A percentile compares a stretch with the other conserved stretches of the same genome.
Evolutionary conservation across 2,329 filamentous ascomycete genomes (phyloP).

Genomic region (Fusarium pseudonygamai): DNA sequence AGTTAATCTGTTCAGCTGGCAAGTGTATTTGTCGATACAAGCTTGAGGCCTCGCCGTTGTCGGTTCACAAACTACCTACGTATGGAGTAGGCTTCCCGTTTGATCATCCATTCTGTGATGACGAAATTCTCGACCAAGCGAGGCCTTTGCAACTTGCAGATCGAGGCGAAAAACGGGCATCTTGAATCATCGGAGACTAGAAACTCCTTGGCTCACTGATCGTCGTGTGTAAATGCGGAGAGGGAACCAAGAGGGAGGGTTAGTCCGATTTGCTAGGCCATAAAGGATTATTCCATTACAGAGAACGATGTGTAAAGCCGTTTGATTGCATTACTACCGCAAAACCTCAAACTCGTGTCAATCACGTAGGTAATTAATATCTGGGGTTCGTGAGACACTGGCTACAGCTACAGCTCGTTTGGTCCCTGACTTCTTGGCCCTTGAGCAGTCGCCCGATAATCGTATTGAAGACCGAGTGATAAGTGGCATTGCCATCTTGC

Average conservation of each 20-base stretch:
- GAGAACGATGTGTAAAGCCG: conserved; percentile 32
- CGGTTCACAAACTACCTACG: not conserved
- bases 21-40: not conserved
- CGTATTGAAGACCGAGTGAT: not conserved
- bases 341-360: conserved; percentile 3
- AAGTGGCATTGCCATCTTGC: not conserved
- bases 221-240: conserved; percentile 26
- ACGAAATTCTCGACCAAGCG: not conserved
- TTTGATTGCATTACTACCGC: conserved; percentile 34
- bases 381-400: conserved; percentile 32
- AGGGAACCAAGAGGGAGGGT: conserved; percentile 10
- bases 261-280: not conserved
- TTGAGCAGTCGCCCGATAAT: conserved; percentile 4
- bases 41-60: not conserved
- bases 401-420: not conserved
- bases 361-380: not conserved
- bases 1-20: not conserved
- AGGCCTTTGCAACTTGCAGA: not conserved
- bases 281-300: conserved; percentile 30
- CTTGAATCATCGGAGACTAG: conserved; percentile 20
- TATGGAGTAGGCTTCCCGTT: not conserved
- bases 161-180: conserved; percentile 7
- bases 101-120: conserved; percentile 5
- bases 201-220: conserved; percentile 15
- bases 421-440: not conserved